Evolutionary conservation across 768 basidiomycete species (phyloP), one percentile per base, ranked within the genome.

Genomic region (Lactarius hengduanensis): DNA sequence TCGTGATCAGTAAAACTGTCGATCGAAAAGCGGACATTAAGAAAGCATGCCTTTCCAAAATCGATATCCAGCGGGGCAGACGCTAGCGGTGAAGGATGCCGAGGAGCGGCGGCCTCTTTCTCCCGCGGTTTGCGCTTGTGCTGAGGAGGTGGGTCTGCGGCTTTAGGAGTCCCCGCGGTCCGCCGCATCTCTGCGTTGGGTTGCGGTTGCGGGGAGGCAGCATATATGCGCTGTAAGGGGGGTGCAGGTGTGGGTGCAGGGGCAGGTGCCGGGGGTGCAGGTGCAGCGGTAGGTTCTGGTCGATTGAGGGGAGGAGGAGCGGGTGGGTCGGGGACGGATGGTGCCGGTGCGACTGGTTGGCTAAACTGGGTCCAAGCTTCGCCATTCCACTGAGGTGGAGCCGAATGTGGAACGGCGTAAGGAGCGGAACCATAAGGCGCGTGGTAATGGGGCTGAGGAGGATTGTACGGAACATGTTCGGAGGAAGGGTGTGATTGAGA

Each of bases 41-140:
- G 15, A 61, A 26, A 34, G 8, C 73, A 45, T 70, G 78, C 82
- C 78, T 82, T 82, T 47, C 68, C 61, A 69, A 81, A 82, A 70
- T 82, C 81, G 20, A 82, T 71, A 11, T 74, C 71, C 56, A 76
- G 69, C 63, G 72, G 69, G 20, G 74, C 59, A 58, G 73, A 62
- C 30, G 72, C 67, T 40, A 64, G 32, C 16, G 72, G 72, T 67
- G 69, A 73, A 58, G 58, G 69, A 67, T 65, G 74, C 63, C 66
- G 73, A 68, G 50, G 76, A 70, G 60, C 47, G 30, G 67, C 60
- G 5, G 74, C 73, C 65, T 78, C 77, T 64, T 79, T 77, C 64
- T 77, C 79, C 56, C 71, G 76, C 65, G 75, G 76, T 65, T 76
- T 80, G 28, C 74, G 74, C 72, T 77, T 78, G 70, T 74, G 72